Percentiles rank a stretch among this genome's conserved stretches.
Conservation (phyloP, 2,329 filamentous ascomycete species). For the Colletotrichum neosansevieriae region DNA sequence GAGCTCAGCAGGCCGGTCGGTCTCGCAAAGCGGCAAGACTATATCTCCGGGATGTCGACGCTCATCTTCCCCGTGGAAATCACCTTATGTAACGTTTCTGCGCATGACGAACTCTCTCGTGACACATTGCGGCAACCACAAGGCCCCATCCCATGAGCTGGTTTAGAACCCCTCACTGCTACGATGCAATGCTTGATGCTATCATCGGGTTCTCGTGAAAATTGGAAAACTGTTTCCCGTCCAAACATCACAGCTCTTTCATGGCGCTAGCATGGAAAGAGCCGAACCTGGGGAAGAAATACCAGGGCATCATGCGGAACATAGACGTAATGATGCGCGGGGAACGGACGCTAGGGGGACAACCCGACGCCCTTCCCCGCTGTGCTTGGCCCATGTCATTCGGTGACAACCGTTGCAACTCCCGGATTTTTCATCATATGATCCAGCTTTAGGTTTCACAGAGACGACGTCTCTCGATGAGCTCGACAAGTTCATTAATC, state of each 20-base stretch:
- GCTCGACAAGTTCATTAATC: slow-evolving; percentile 13
- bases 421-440: slow-evolving; percentile 17
- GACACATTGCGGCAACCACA: neutral
- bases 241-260: neutral
- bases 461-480: neutral
- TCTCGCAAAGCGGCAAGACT: neutral
- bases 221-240: neutral
- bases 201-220: too few relatives aligned
- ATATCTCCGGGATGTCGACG: neutral
- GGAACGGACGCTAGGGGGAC: slow-evolving; percentile 24
- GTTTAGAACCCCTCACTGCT: neutral
- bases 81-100: neutral
- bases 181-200: neutral
- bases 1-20: neutral
- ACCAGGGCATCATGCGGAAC: slow-evolving; percentile 11
- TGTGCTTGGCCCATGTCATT: slow-evolving; percentile 36
- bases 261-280: neutral
- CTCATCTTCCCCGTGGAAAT: neutral
- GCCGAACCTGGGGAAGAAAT: neutral
- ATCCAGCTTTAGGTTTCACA: slow-evolving; percentile 22
- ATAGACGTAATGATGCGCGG: slow-evolving; percentile 31
- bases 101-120: neutral
- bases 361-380: slow-evolving; percentile 15
- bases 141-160: slow-evolving; percentile 1
- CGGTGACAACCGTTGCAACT: neutral